phyloP scores from a whole-genome alignment of 768 basidiomycete species.

The Suillus alpinus region DNA sequence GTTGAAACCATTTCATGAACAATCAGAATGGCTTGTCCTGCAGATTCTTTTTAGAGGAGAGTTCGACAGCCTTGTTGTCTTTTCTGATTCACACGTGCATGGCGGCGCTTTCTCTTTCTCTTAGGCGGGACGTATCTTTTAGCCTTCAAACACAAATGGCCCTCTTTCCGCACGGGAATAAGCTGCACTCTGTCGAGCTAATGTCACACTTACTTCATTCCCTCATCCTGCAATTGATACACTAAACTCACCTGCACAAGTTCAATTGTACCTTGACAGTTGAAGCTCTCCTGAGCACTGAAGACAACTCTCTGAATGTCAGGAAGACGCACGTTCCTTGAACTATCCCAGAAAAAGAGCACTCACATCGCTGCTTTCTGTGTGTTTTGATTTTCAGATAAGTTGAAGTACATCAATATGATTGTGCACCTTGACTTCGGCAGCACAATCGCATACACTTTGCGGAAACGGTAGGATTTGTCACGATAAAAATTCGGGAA shows the following conservation, averaged over 20 bases:
- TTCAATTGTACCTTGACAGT: background rate
- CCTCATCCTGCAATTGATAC: background rate
- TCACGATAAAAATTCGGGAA: background rate
- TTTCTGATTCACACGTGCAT: background rate
- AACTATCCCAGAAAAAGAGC: background rate
- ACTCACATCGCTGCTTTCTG: background rate
- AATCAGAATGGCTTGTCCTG: background rate
- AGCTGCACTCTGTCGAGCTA: background rate
- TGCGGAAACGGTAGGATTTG: background rate
- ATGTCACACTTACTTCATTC: background rate
- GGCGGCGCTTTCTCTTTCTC: background rate
- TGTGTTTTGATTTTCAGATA: background rate
- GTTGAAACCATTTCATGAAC: slow-evolving; percentile 22
- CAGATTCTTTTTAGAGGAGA: too few species aligned
- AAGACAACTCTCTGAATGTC: background rate
- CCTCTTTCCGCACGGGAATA: background rate
- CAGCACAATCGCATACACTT: background rate
- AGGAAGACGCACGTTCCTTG: background rate
- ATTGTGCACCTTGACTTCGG: background rate
- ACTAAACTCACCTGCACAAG: background rate
- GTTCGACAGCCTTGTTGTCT: background rate
- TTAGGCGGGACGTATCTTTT: background rate
- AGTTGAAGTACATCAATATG: background rate
- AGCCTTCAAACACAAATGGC: background rate
- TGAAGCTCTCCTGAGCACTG: background rate